These are phyloP conservation scores for Metarhizium robertsii DNA, from an alignment of 2,329 filamentous ascomycete species.

Conservation along the genomic window DNA sequence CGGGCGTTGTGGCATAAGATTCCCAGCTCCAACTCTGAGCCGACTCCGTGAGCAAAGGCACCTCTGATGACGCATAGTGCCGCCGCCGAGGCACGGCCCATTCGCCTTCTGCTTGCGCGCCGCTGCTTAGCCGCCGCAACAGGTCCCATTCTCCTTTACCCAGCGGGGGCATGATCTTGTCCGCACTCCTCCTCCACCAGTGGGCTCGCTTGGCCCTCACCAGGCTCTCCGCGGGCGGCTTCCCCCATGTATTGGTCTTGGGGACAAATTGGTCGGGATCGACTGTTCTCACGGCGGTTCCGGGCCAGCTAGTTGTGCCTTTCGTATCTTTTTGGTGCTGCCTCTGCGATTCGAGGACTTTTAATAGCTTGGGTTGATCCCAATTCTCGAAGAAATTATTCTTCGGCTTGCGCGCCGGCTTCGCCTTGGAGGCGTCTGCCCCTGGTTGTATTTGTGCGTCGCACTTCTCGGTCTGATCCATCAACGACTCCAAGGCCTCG, in stretches of 20 bases:
- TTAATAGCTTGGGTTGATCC: slow-evolving; percentile 35
- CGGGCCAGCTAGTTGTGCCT: slow-evolving; percentile 16
- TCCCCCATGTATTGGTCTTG: slow-evolving; percentile 39
- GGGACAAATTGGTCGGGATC: slow-evolving; percentile 29
- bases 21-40: slow-evolving; percentile 31
- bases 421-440: not conserved
- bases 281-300: slow-evolving; percentile 15
- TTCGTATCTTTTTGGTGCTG: slow-evolving; percentile 17
- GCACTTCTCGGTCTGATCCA: slow-evolving; percentile 7
- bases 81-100: slow-evolving; percentile 28
- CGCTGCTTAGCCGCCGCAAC: slow-evolving; percentile 36
- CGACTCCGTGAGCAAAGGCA: not conserved
- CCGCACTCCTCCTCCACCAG: slow-evolving; percentile 37
- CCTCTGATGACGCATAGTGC: slow-evolving; percentile 9
- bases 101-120: slow-evolving; percentile 23
- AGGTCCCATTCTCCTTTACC: slow-evolving; percentile 45
- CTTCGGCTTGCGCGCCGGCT: slow-evolving; percentile 5
- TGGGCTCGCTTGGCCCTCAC: slow-evolving; percentile 32
- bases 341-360: slow-evolving; percentile 33
- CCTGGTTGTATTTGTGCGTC: not conserved
- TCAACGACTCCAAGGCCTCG: slow-evolving; percentile 27
- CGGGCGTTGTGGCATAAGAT: slow-evolving; percentile 28
- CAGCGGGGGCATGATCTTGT: slow-evolving; percentile 45
- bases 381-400: slow-evolving; percentile 36
- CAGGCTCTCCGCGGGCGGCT: slow-evolving; percentile 28